These are phyloP conservation scores for Dactylella cylindrospora DNA, from an alignment of 2,329 filamentous ascomycete species.

Conservation along the genomic window DNA sequence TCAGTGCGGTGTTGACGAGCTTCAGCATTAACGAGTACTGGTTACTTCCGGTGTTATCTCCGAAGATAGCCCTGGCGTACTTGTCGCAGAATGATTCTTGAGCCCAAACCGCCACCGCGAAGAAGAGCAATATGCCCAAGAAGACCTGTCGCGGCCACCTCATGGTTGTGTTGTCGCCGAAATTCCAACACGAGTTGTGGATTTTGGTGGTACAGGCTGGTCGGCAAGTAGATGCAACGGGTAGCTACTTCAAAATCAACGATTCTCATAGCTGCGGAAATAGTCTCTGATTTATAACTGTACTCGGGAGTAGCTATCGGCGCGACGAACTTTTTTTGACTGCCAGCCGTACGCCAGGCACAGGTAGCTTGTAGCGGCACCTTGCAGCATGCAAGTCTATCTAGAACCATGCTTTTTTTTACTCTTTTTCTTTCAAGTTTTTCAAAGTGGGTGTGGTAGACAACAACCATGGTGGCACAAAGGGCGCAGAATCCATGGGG, in stretches of 20 bases:
- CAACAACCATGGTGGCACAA: too few species aligned
- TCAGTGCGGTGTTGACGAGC: constrained; percentile 65
- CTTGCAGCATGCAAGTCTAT: constrained; percentile 3
- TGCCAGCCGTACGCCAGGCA: not conserved
- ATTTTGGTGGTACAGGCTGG: not conserved
- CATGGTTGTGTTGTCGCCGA: not conserved
- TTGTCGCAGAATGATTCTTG: constrained; percentile 59
- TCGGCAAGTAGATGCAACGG: not conserved
- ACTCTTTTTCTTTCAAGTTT: too few species aligned
- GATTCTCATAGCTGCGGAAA: not conserved
- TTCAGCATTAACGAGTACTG: constrained; percentile 61
- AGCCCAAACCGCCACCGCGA: constrained; percentile 8
- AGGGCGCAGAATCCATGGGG: too few species aligned
- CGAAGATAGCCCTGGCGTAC: constrained; percentile 63
- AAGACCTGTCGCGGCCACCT: not conserved
- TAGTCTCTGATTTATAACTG: not conserved
- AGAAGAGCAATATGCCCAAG: constrained; percentile 2
- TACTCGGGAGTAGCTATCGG: too few species aligned
- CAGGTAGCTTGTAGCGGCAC: constrained; percentile 3
- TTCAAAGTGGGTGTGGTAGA: too few species aligned
- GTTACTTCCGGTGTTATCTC: constrained; percentile 62
- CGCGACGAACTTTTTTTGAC: not conserved
- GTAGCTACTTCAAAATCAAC: not conserved
- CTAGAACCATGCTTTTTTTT: too few species aligned
- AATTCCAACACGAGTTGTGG: too few species aligned